Base-by-base conservation (phyloP, 768 basidiomycete genomes). In the Porpolomopsis calyptriformis region DNA sequence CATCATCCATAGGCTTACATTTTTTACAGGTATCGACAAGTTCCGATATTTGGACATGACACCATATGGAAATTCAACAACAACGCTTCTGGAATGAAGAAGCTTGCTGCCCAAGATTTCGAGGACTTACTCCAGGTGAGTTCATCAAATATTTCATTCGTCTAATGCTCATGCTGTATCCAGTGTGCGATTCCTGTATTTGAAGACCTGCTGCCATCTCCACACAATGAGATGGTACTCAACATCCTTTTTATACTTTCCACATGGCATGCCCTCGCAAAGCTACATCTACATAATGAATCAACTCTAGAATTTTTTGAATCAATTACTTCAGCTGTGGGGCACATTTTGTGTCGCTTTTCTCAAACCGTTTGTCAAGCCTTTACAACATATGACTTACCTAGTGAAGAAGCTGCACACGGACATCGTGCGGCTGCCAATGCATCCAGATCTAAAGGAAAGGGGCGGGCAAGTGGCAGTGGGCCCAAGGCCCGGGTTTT, bases 241-340 rank as follows among this genome's bases (percentile, higher is more conserved):
- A 56, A 64, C 23, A 47, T 71, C 0, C 53, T 72, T 1, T 72
- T 62, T 49, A 37, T 43, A 7, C 43, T 63, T 2, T 59, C 57
- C 0, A 52, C 56, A 11, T 69, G 67, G 69, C 71, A 71, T 52
- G 60, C 57, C 0, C 53, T 64, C 7, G 68, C 65, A 2, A 72
- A 72, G 47, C 56, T 71, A 1, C 58, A 61, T 7, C 36, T 69
- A 39, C 71, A 72, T 42, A 67, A 63, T 0, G 59, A 67, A 6
- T n/a, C 49, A 1, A 64, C 67, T 3, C 49, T 72, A 0, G 16
- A 34, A 0, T 14, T 54, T 16, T 49, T 68, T 2, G 52, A 60
- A 7, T 4, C 10, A 1, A 37, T 47, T 0, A 69, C 65, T 4
- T 41, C 2, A 0, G 31, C 29, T 1, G 54, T 69, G 2, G 62